Base-by-base conservation (phyloP, 2,329 filamentous ascomycete species). In the Penicillium sp. region DNA sequence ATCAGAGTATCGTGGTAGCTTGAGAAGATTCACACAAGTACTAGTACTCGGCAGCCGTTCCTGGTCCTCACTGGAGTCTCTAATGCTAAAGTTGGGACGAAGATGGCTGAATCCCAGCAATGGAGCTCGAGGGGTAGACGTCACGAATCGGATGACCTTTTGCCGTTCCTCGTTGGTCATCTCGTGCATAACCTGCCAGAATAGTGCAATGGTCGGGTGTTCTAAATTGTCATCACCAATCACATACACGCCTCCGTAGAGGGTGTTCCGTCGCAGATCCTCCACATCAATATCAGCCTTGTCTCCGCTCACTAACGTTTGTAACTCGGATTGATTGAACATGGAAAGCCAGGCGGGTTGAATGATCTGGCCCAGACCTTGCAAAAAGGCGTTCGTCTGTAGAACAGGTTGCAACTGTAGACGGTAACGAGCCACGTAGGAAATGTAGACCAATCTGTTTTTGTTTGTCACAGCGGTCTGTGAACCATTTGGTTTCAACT, bases 241-340 rank as follows among this genome's bases (percentile, higher is more conserved):
- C 16, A 83, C 82, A 71, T 97, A 99, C 0, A 95, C 81, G 1
- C 94, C 94, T 50, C 90, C 90, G 73, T 97, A 99, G 2, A 85
- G 75, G 0, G 94, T 97, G 75, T 97, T 90, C 53, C 81, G 81
- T 25, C 92, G 86, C 40, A 97, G 81, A 72, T 99, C 94, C 29
- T 89, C 85, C 36, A 99, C 83, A 68, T 97, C 89, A 57, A 99
- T 95, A 60, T 90, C 87, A 10, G 87, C 87, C 29, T 87, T 88
- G 66, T 96, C 92, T 43, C 94, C 94, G 52, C 92, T 91, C 16
- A 99, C 89, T 6, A 99, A 86, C 1, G 91, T 94, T 76, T 97
- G 94, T 5, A 99, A 83, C 73, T 99, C 94, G 3, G 86, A 86
- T 72, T 97, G 93, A 74, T 99, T 99, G 80, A 99, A 99, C 94